Conservation (phyloP, 208 protist species). For the Acanthamoeba castellanii region DNA sequence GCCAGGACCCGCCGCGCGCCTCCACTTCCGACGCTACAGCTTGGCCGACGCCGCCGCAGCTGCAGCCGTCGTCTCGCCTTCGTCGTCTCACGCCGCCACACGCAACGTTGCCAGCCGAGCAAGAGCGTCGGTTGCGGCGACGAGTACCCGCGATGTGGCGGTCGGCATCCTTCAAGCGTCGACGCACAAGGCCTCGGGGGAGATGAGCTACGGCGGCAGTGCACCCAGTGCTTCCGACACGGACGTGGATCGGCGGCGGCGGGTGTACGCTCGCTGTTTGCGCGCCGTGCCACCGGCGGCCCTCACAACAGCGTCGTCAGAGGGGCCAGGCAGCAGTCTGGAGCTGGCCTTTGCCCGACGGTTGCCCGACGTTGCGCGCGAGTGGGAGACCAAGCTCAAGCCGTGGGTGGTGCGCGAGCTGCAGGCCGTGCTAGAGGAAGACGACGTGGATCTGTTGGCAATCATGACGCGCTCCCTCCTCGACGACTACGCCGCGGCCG, state of each 20-base stretch:
- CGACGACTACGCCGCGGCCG: not conserved
- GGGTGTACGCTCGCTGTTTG: not conserved
- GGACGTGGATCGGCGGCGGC: slow-evolving; percentile 1
- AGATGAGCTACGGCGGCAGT: not conserved
- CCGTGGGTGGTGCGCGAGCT: slow-evolving; percentile 49
- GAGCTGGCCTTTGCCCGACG: not conserved
- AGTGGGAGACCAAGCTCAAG: slow-evolving; percentile 39
- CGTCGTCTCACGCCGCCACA: not conserved
- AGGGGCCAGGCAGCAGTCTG: not conserved
- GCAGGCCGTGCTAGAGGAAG: slow-evolving; percentile 45
- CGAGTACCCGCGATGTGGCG: not conserved
- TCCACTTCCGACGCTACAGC: slow-evolving; percentile 1
- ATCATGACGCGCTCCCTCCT: slow-evolving; percentile 35
- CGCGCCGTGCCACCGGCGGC: not conserved
- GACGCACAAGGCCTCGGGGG: not conserved
- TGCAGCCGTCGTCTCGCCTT: not conserved
- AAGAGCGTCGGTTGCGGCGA: too few relatives aligned
- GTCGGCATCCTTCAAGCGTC: slow-evolving; percentile 13
- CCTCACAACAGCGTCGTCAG: not conserved
- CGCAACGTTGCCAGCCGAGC: too few relatives aligned
- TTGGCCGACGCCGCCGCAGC: not conserved
- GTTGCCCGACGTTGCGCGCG: not conserved
- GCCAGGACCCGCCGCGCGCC: not conserved
- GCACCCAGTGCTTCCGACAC: not conserved
- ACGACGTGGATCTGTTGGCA: slow-evolving; percentile 48